Evolutionary conservation across 108 stramenopile species (phyloP), one percentile per base, ranked within the genome.

Genomic region (Cyclostephanos invisitatus): DNA sequence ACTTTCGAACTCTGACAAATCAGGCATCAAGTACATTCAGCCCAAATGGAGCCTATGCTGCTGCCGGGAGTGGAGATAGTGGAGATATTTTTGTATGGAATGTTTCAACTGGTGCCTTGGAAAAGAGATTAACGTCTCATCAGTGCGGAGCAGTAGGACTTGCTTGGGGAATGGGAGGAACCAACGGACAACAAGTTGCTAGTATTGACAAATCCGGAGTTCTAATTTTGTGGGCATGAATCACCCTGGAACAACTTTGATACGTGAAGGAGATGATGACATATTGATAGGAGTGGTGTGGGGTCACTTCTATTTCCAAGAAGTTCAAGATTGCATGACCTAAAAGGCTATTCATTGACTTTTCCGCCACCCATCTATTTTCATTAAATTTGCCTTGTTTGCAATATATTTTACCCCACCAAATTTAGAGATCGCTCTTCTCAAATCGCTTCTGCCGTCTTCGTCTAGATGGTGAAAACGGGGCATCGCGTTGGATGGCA

Each of bases 31-130:
- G 83, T 62, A 82, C 83, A 7, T 88, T 89, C 28, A 91, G 90
- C 70, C 91, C 93, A 22, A 84, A 92, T 83, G 88, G 87, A 29
- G 54, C 22, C 8, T 90, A 90, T 70, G 89, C 81, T 10, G 83
- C 78, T 35, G 77, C 88, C 15, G 87, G 87, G 18, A 79, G 87
- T 22, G 83, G 83, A 46, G 78, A 85, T 17, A 83, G 64, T 59
- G 94, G 91, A 24, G 70, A 82, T 24, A 38, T 95, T 20, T 87
- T 91, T 70, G 83, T 95, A 9, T 95, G 91, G 91, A 75, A 85
- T 48, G 78, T 76, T 3, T 48, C 24, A 3, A 84, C 70, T 59
- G 78, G 85, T 63, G 60, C 62, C 20, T 37, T 86, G 1, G 68
- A 83, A 60, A 75, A 62, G 28, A 75, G 64, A 69, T 69, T 94